These are phyloP conservation scores for Cadophora gregata DNA, from an alignment of 2,329 filamentous ascomycete genomes.

Conservation along the genomic window DNA sequence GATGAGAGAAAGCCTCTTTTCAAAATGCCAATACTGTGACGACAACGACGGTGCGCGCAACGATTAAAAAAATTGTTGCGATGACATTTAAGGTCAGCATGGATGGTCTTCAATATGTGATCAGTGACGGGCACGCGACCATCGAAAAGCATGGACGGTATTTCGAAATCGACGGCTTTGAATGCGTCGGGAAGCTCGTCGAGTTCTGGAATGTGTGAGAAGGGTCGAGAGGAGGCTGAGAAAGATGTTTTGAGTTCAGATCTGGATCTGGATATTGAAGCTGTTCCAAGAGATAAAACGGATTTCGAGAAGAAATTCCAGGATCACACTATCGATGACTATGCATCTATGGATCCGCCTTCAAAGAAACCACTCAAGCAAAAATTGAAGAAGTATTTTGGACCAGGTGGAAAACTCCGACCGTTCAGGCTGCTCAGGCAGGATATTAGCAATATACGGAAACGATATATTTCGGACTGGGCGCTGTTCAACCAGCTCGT, in stretches of 20 bases:
- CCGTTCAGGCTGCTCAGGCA: slow-evolving; percentile 60
- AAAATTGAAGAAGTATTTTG: slow-evolving; percentile 33
- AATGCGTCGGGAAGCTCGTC: slow-evolving; percentile 7
- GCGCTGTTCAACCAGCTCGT: slow-evolving; percentile 67
- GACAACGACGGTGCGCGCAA: not conserved
- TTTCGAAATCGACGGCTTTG: slow-evolving; percentile 3
- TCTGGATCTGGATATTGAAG: slow-evolving; percentile 2
- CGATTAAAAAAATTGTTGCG: not conserved
- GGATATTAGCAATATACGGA: slow-evolving; percentile 53
- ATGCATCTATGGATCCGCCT: slow-evolving; percentile 2
- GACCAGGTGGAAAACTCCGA: slow-evolving; percentile 51
- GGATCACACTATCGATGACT: slow-evolving; percentile 3
- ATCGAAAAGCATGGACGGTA: not conserved
- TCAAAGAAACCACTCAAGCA: slow-evolving; percentile 22
- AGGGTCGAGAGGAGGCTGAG: not conserved
- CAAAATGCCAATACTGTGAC: not conserved
- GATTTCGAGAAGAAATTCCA: slow-evolving; percentile 24
- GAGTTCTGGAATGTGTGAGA: not conserved
- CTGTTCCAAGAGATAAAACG: not conserved
- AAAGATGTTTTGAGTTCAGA: slow-evolving; percentile 3
- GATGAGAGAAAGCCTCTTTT: not conserved
- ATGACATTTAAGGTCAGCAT: not conserved
- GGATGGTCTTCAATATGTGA: not conserved
- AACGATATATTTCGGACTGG: slow-evolving; percentile 60
- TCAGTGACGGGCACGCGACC: not conserved